Conservation (phyloP, 2,329 filamentous ascomycete genomes). For the Kalmusia sp. region DNA sequence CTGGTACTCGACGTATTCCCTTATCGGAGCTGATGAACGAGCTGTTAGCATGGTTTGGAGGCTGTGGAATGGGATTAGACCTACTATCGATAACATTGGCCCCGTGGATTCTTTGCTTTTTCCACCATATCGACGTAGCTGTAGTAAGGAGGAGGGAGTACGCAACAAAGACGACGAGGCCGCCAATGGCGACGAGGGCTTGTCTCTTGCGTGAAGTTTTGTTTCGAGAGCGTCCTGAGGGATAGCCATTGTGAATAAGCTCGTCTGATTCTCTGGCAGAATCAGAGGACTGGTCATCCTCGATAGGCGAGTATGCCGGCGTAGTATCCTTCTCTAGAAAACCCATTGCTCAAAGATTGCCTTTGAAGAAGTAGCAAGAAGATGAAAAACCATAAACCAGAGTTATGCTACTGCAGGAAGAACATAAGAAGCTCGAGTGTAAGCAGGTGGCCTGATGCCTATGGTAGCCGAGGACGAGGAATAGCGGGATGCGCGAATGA, state of each 20-base stretch:
- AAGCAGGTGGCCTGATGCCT: background rate
- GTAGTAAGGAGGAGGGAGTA: background rate
- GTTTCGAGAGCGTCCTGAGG: background rate
- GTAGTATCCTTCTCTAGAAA: conserved; percentile 2
- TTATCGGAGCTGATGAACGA: background rate
- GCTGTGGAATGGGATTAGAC: background rate
- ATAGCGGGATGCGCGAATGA: background rate
- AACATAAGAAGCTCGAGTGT: background rate
- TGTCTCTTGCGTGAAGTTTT: background rate
- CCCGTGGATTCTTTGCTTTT: background rate
- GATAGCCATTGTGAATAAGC: conserved; percentile 1
- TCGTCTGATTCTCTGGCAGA: conserved; percentile 3
- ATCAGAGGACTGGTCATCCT: conserved; percentile 4
- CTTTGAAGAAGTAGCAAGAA: background rate
- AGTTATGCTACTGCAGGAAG: background rate
- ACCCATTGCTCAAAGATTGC: background rate
- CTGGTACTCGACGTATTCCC: conserved; percentile 2
- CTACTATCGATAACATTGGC: conserved; percentile 5
- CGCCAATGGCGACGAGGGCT: background rate
- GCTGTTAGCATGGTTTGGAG: background rate
- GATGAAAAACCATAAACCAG: background rate
- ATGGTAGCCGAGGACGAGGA: no score
- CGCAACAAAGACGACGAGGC: background rate
- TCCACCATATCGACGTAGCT: conserved; percentile 5
- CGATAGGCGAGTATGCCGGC: conserved; percentile 1